These are phyloP conservation scores for Eimeria maxima DNA, from an alignment of 169 alveolate species.

Conservation along the genomic window DNA sequence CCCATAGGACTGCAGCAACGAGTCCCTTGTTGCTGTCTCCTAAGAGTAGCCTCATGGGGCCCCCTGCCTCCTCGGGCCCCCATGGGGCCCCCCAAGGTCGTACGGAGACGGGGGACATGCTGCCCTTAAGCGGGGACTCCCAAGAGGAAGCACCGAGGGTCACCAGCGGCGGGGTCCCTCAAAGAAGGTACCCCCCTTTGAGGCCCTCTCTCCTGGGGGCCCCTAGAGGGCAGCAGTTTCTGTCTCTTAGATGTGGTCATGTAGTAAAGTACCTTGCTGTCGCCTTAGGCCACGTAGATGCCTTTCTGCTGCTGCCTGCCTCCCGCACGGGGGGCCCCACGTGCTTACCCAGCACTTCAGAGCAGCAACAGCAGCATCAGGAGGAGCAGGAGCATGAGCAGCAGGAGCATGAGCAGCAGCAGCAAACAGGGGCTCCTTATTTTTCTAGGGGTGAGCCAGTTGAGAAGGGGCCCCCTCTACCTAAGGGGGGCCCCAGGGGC, in stretches of 20 bases:
- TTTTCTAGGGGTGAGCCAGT: no score
- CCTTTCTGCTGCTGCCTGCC: slow-evolving; percentile 46
- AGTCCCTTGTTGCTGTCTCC: no score
- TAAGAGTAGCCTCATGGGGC: no score
- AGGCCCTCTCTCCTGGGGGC: slow-evolving; percentile 3
- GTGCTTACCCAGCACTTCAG: no score
- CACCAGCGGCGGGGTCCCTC: not conserved
- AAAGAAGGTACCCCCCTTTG: not conserved
- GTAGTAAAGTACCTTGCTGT: slow-evolving; percentile 54
- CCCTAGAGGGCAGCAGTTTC: slow-evolving; percentile 63
- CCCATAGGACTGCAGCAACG: no score
- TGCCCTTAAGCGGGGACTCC: not conserved
- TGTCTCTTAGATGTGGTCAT: slow-evolving; percentile 50
- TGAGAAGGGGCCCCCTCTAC: no score
- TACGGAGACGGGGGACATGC: not conserved
- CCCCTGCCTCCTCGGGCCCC: not conserved
- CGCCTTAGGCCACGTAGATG: slow-evolving; percentile 56
- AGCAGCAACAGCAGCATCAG: slow-evolving; percentile 1
- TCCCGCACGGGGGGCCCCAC: not conserved
- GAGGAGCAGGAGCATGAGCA: not conserved
- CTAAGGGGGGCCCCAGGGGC: not conserved
- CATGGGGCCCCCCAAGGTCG: not conserved
- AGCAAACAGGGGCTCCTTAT: not conserved
- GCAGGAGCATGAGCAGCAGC: not conserved
- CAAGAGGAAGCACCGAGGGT: not conserved